Base-by-base conservation (phyloP, 441 rosid species). In the Metrosideros polymorpha region DNA sequence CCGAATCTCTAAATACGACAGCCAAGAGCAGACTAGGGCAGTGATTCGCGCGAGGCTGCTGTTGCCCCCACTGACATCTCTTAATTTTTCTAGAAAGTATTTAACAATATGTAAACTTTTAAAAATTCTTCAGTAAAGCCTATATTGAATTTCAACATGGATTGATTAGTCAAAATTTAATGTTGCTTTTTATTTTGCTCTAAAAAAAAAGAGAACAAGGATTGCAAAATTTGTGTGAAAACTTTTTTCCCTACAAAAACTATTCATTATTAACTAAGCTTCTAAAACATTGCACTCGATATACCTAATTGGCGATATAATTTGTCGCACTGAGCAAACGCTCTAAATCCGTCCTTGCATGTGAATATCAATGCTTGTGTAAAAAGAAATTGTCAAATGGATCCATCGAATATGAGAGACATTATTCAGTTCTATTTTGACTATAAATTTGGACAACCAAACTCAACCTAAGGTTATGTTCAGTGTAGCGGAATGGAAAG, bases 351-450 rank as follows among this genome's bases (percentile, higher is more conserved):
- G 2, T 17, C 39, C 22, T 61, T 61, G 32, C 39, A 61, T 30
- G 71, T 15, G 71, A 29, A 7, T 15, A 9, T 15, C 39, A 61
- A 15, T 30, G 19, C 39, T 59, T 2, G 2, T 0, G 39, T 30
- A 59, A 29, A 27, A 59, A 7, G 19, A 59, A 59, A 29, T 29
- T 6, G 9, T 59, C 35, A 15, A 29, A 59, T 59, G 0, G 59
- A 29, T 59, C 22, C 22, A 0, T 19, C 0, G 0, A 39, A 59
- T 6, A 0, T 59, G 71, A 59, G 71, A 29, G 39, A 59, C 22
- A 15, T 7, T n/a, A n/a, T n/a, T n/a, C n/a, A n/a, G n/a, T n/a
- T n/a, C n/a, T n/a, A n/a, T n/a, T n/a, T n/a, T n/a, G n/a, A n/a
- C n/a, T n/a, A n/a, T n/a, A n/a, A n/a, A n/a, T n/a, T n/a, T n/a